Percentiles rank a stretch among this genome's conserved stretches.
phyloP scores from a whole-genome alignment of 106 monocot genomes.

The Phalaenopsis aphrodite region DNA sequence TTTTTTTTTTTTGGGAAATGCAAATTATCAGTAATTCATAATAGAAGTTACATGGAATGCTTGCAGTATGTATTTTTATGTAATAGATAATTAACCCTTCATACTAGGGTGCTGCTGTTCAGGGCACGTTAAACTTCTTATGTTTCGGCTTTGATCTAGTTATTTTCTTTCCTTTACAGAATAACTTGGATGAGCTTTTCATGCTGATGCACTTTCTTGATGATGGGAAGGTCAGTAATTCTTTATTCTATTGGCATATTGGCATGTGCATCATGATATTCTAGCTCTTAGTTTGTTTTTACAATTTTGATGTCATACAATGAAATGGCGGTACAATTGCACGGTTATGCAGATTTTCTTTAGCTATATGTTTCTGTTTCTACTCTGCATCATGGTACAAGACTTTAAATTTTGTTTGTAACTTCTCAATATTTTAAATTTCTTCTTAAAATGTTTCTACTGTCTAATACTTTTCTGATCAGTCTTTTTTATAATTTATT shows the following conservation, averaged over 20 bases:
- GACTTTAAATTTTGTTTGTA: not conserved
- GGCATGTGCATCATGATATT: not conserved
- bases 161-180: conserved; percentile 47
- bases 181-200: conserved; percentile 96
- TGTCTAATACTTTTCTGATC: not conserved
- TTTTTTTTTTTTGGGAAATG: not conserved
- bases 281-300: not conserved
- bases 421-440: not conserved
- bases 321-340: not conserved
- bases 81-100: not conserved
- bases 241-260: not conserved
- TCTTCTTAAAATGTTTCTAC: not conserved
- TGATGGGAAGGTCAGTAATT: conserved; percentile 73
- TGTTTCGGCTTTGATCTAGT: not conserved
- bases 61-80: not conserved
- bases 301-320: not conserved
- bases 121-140: not conserved
- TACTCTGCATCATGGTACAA: too few relatives aligned
- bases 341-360: not conserved
- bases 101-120: not conserved
- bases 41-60: not conserved
- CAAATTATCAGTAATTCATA: not conserved
- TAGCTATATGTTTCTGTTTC: too few relatives aligned
- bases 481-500: not conserved
- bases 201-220: conserved; percentile 99